Base-by-base conservation (phyloP, 2,329 filamentous ascomycete species). In the Clonostachys byssicola region DNA sequence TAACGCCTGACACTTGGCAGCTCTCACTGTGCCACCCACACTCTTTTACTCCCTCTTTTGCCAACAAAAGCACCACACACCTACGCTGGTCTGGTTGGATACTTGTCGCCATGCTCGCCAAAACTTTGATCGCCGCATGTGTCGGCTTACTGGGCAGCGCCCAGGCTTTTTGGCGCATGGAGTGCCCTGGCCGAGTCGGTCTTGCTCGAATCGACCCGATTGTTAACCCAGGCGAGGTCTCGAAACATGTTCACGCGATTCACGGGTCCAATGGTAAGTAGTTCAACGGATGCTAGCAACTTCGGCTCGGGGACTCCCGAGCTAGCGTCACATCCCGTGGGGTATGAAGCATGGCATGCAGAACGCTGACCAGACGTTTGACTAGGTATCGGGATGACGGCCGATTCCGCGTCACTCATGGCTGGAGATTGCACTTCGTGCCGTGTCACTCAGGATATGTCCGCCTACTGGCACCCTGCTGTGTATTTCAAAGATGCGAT, bases 121-220 rank as follows among this genome's bases (percentile, higher is more conserved):
- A 39, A 39, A 58, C 58, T 36, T 45, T 63, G 35, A 41, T 60
- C 50, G 55, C 61, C 51, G 52, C 67, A 42, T 58, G 63, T 16
- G 61, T 58, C 40, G 61, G 60, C 54, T 58, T 70, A 33, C 52
- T 68, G 36, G 61, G 62, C 39, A 55, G 68, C 48, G 75, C 73
- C 42, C 61, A 77, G 56, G 91, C 87, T 50, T 96, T 96, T 68
- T 96, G 89, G 89, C 89, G 91, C 62, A 88, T 96, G 78, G 86
- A 89, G 58, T 96, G 90, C 67, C 86, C 81, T 55, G 84, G 83
- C 47, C 77, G 79, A 42, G 74, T 83, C 54, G 88, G 83, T 52
- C 64, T 89, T 48, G 86, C 82, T 44, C 81, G 89, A 48, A 73
- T 95, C 39, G 90, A 96, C 61, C 90, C 90, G 16, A 74, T 96